These are phyloP conservation scores for Mycena olivaceomarginata DNA, from an alignment of 768 basidiomycete species.

Conservation along the genomic window DNA sequence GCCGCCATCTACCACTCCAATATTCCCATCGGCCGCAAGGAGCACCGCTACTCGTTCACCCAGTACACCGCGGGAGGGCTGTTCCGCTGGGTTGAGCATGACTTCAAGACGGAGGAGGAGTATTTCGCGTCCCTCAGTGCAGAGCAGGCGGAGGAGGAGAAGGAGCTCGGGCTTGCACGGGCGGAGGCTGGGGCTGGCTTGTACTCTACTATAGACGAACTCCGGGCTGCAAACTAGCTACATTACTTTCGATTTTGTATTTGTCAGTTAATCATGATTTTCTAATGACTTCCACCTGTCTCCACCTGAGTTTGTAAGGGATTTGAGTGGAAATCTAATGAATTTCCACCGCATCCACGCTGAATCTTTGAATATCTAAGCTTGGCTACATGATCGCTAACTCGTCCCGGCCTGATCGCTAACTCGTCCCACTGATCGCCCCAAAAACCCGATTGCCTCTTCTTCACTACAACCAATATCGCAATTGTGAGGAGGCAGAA, in stretches of 20 bases:
- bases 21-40: neutral
- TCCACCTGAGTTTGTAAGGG: neutral
- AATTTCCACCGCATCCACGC: too few relatives aligned
- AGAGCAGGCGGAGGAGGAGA: neutral
- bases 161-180: neutral
- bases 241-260: neutral
- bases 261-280: neutral
- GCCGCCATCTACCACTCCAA: constrained; percentile 9
- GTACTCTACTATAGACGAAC: neutral
- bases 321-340: too few relatives aligned
- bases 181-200: neutral
- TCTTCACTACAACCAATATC: too few relatives aligned
- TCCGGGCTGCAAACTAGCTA: neutral
- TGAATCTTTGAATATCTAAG: too few relatives aligned
- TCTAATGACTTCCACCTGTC: neutral
- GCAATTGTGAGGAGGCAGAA: neutral
- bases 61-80: constrained; percentile 7
- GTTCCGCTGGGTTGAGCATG: constrained; percentile 4
- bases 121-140: neutral
- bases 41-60: constrained; percentile 2
- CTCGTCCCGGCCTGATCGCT: too few relatives aligned
- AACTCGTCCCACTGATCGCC: too few relatives aligned
- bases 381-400: too few relatives aligned
- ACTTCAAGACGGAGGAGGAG: neutral
- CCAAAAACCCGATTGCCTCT: too few relatives aligned